phyloP scores from a whole-genome alignment of 495 filamentous ascomycete species.

The Extremus antarcticus region DNA sequence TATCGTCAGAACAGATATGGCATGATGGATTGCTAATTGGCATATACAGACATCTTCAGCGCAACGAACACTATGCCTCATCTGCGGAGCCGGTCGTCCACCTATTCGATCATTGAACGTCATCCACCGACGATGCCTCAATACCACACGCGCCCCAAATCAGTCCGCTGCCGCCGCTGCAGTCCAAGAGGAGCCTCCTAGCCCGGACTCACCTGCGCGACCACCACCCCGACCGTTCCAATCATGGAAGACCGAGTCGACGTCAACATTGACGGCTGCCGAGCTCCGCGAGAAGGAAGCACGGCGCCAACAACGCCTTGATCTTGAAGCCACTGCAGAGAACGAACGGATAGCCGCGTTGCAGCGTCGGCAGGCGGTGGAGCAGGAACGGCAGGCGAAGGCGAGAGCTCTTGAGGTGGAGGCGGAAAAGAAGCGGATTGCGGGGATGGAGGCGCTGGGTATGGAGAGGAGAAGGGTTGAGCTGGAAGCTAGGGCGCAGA shows the following conservation, averaged over 20 bases:
- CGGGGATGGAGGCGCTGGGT: background rate
- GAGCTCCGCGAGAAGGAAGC: background rate
- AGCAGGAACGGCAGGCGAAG: background rate
- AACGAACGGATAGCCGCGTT: background rate
- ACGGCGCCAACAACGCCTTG: background rate
- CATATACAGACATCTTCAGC: conserved; percentile 19
- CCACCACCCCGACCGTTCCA: background rate
- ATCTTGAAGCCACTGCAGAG: background rate
- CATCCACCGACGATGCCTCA: conserved; percentile 16
- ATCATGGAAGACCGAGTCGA: background rate
- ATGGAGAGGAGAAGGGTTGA: background rate
- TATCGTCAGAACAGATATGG: background rate
- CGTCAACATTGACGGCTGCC: background rate
- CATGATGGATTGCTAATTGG: background rate
- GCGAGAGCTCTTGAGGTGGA: background rate
- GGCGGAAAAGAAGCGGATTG: background rate
- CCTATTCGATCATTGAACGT: background rate
- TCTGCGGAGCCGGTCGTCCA: conserved; percentile 20
- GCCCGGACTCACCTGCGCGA: background rate
- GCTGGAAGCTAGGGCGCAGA: background rate
- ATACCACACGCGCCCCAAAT: conserved; percentile 19
- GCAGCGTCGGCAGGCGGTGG: background rate
- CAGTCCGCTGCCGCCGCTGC: conserved; percentile 14
- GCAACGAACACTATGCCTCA: conserved; percentile 25
- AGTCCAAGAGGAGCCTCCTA: background rate